Evolutionary conservation across 2,329 filamentous ascomycete species (phyloP).

Genomic region (Pseudogymnoascus sp.): DNA sequence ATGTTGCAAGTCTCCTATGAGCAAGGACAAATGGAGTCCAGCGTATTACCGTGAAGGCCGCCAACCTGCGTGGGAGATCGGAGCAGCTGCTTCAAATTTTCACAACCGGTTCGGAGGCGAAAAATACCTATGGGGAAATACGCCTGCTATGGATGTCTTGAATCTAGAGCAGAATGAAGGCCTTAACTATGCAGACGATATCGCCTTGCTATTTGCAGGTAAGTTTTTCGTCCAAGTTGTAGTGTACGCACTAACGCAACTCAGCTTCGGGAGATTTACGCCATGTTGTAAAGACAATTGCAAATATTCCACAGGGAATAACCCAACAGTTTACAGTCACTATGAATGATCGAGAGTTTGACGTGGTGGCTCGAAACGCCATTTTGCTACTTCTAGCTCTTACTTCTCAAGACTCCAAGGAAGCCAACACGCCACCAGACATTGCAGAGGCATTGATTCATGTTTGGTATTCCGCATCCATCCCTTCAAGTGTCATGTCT

Average conservation of each 20-base stretch:
- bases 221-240: background rate
- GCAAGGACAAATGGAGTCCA: constrained; percentile 14
- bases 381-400: constrained; percentile 16
- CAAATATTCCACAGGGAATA: constrained; percentile 9
- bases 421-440: background rate
- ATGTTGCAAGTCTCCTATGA: constrained; percentile 14
- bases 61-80: constrained; percentile 8
- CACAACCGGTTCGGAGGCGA: constrained; percentile 11
- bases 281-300: constrained; percentile 16
- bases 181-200: constrained; percentile 11
- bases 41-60: constrained; percentile 13
- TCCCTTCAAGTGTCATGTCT: background rate
- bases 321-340: constrained; percentile 10
- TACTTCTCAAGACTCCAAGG: constrained; percentile 2
- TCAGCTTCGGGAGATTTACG: constrained; percentile 18
- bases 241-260: background rate
- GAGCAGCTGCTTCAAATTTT: background rate
- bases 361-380: constrained; percentile 17
- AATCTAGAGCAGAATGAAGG: constrained; percentile 15
- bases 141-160: constrained; percentile 16
- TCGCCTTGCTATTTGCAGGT: constrained; percentile 18
- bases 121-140: constrained; percentile 18
- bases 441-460: constrained; percentile 11
- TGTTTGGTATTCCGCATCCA: constrained; percentile 15
- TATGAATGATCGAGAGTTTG: constrained; percentile 18